Conservation (phyloP, 345 rosid genomes). For the Triadica sebifera region DNA sequence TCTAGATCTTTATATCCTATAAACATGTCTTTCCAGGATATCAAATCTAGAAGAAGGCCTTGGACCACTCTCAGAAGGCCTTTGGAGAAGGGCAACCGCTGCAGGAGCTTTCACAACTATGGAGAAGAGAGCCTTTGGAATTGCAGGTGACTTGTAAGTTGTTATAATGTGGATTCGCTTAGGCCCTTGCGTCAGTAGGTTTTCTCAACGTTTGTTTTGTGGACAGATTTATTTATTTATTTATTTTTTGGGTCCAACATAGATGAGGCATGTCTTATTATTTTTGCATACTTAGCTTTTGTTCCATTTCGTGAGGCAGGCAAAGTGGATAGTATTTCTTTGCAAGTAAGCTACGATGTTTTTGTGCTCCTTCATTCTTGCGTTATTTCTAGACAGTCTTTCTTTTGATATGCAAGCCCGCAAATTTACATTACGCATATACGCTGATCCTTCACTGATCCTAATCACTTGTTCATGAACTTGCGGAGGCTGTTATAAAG, state of each 20-base stretch:
- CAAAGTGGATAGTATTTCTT: conserved; percentile 72
- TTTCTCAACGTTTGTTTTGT: neutral
- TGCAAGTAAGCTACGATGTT: conserved; percentile 53
- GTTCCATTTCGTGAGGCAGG: conserved; percentile 92
- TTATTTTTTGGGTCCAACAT: conserved; percentile 23
- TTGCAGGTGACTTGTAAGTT: conserved; percentile 90
- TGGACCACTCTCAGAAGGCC: conserved; percentile 62
- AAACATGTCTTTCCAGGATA: conserved; percentile 38
- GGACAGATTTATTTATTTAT: conserved; percentile 1
- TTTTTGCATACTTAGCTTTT: conserved; percentile 88
- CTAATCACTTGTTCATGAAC: conserved; percentile 16
- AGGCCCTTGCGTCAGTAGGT: no score
- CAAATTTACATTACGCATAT: neutral
- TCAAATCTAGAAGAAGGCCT: conserved; percentile 53
- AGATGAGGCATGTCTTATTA: conserved; percentile 94
- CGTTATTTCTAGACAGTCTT: neutral
- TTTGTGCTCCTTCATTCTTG: neutral
- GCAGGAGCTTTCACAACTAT: conserved; percentile 70
- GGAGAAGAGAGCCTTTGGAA: conserved; percentile 86
- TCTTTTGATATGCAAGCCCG: neutral
- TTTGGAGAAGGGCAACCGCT: conserved; percentile 88
- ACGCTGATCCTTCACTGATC: conserved; percentile 6
- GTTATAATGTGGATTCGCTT: conserved; percentile 12
- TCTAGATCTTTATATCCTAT: conserved; percentile 16
- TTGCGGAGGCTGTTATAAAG: conserved; percentile 87